Base-by-base conservation (phyloP, 768 basidiomycete genomes). In the Gloeophyllum trabeum region DNA sequence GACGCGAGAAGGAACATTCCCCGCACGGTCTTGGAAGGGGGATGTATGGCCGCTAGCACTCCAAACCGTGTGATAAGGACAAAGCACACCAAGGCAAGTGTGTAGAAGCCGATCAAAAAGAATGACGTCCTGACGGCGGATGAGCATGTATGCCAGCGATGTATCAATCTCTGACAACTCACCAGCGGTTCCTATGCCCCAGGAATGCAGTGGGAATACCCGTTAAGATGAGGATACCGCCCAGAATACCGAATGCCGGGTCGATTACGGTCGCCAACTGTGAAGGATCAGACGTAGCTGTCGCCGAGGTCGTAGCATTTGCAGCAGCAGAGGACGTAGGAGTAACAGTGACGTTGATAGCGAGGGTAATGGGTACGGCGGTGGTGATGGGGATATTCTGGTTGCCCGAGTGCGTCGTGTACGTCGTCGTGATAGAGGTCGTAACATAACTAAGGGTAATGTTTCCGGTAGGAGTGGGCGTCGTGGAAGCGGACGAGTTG, bases 131-230 rank as follows among this genome's bases (percentile, higher is more conserved):
- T 90, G 56, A 37, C 7, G 7, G 10, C 20, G 20, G 13, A 10
- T 7, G 20, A 21, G 36, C 20, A 7, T 7, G 12, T 21, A 21
- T 37, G 10, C 16, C 28, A 32, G 28, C 10, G 16, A 32, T n/a
- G 28, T 16, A 10, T 32, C 36, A 21, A 10, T 37, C 7, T 37
- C 20, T 13, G 12, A 7, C 20, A 21, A 7, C 36, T 7, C 54
- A 85, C 91, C 93, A 94, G 71, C 91, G 68, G 59, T 96, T 93
- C 71, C 94, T 94, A 65, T 92, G 90, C 18, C 93, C 93, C 64
- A 87, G 81, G 51, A 90, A 89, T 3, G 87, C 85, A 41, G 87
- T 85, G 6, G 90, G 89, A 4, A 93, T 66, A 37, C 93, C 93
- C 6, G 87, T 90, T 39, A 96, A 54, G 50, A 96, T 90, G 56